Evolutionary conservation across 1,284 basidiomycete species (phyloP).

Genomic region (Psilocybe mexicana): DNA sequence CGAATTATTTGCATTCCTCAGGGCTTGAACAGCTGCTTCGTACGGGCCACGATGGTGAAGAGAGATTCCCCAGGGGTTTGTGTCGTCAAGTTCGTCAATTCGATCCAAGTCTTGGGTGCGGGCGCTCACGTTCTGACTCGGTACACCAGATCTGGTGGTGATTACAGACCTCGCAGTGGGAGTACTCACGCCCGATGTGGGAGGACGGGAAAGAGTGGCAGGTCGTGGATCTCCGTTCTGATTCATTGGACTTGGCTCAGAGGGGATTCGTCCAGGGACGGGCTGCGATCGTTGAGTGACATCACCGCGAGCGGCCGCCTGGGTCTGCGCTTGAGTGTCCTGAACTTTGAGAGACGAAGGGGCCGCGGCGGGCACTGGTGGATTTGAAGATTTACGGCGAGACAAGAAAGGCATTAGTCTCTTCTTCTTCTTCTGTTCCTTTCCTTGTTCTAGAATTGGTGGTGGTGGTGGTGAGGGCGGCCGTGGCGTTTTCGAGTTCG

Average conservation of each 20-base stretch:
- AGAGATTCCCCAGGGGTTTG: constrained; percentile 58
- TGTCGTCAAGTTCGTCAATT: constrained; percentile 75
- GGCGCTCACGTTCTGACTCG: constrained; percentile 14
- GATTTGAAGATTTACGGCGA: constrained; percentile 17
- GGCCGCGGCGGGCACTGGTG: constrained; percentile 12
- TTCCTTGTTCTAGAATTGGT: constrained; percentile 3
- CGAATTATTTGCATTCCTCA: constrained; percentile 12
- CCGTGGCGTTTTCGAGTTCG: neutral
- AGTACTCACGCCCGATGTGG: constrained; percentile 18
- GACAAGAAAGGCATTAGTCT: constrained; percentile 25
- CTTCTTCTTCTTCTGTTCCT: constrained; percentile 15
- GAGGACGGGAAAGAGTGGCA: constrained; percentile 17
- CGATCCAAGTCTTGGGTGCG: constrained; percentile 54
- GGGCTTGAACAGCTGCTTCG: constrained; percentile 42
- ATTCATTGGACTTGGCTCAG: constrained; percentile 7
- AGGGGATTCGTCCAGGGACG: constrained; percentile 6
- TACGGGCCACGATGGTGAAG: constrained; percentile 72
- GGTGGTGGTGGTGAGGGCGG: constrained; percentile 3
- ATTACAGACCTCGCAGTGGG: constrained; percentile 16
- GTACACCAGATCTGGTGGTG: constrained; percentile 5
- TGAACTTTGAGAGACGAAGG: constrained; percentile 2
- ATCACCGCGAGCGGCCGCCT: constrained; percentile 10
- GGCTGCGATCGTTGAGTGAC: constrained; percentile 17
- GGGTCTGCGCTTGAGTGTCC: neutral
- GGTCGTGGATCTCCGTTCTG: constrained; percentile 8